Base-by-base conservation (phyloP, 2,329 filamentous ascomycete species). In the Dothideomycetidae sp. region DNA sequence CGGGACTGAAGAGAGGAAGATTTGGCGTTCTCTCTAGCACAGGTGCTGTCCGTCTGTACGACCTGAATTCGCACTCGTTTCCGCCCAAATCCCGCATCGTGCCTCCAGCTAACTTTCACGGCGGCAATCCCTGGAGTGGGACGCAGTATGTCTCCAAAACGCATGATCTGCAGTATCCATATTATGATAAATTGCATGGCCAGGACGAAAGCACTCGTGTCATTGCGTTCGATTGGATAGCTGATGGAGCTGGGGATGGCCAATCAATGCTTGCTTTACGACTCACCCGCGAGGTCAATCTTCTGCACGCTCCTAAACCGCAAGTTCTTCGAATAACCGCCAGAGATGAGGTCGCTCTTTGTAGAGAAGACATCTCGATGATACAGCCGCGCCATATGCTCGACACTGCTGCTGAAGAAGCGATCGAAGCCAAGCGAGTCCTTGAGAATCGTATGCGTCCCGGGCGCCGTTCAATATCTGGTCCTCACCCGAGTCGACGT, bases 201-300 rank as follows among this genome's bases (percentile, higher is more conserved):
- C 57, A 58, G 29, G 54, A 58, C n/a, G 62, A 66, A 26, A 62
- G 63, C 11, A 54, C 62, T 17, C 60, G 67, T 12, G 55, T 73
- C 12, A 66, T 75, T 11, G 70, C 71, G 1, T 78, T 75, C 46
- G 73, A 78, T 46, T 77, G 74, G 52, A 61, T 74, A 40, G 64
- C 64, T 32, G 51, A 63, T 30, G 61, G 58, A 23, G 56, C 56
- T 10, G 58, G 59, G 3, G 46, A 57, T n/a, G 65, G 67, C 29
- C 64, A 71, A 29, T 65, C 62, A 42, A 60, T 69, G 16, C 54
- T 78, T 35, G 63, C 64, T 2, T 53, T 78, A 3, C 58, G 67
- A 34, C 63, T 66, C 3, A 64, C 68, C 46, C 64, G 68, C 4
- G 56, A 62, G 14, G 56, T 75, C 3, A 61, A 64, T 23, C 54